phyloP scores from a whole-genome alignment of 1,284 basidiomycete species.

The Bondarzewia mesenterica region DNA sequence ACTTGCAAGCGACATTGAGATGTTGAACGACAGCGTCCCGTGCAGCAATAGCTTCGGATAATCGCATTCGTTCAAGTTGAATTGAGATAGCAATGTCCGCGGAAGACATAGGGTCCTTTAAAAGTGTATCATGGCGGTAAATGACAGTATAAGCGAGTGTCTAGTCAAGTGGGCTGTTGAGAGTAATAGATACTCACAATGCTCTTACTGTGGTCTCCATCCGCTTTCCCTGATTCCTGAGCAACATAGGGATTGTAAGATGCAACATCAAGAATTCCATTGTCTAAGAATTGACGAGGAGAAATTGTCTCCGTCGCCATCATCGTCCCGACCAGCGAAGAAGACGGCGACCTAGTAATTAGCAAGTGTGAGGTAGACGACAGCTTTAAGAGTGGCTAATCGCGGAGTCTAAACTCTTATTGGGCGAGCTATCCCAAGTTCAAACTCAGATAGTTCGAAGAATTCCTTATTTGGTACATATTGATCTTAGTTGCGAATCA shows the following conservation, averaged over 20 bases:
- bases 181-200: not conserved
- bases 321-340: constrained; percentile 1
- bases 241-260: not conserved
- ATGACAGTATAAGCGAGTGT: not conserved
- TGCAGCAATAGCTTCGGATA: constrained; percentile 51
- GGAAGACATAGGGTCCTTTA: not conserved
- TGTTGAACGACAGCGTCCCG: constrained; percentile 56
- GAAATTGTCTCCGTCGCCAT: not conserved
- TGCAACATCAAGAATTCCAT: not conserved
- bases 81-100: constrained; percentile 19
- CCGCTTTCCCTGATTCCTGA: not conserved
- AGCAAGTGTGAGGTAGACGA: not conserved
- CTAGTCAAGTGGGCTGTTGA: no score
- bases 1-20: constrained; percentile 52
- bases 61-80: constrained; percentile 46
- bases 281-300: not conserved
- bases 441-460: no score
- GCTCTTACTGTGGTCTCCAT: not conserved
- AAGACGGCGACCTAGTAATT: not conserved
- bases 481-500: no score
- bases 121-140: not conserved
- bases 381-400: no score
- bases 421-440: no score
- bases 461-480: no score
- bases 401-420: no score